Evolutionary conservation across 768 basidiomycete species (phyloP).

Genomic region (Suillus paluster): DNA sequence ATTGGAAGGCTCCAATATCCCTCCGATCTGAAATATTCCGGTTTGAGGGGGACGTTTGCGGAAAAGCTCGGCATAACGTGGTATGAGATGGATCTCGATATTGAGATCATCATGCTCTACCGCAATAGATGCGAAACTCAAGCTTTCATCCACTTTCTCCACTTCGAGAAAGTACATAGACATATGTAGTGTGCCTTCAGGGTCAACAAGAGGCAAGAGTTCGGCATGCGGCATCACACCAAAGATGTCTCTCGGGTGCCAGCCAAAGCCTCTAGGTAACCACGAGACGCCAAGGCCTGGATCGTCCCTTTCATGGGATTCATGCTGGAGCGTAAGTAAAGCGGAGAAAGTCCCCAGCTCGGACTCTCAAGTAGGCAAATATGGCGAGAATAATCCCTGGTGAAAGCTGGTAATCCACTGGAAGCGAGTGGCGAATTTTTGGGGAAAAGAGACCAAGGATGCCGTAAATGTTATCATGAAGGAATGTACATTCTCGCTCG

Average conservation of each 20-base stretch:
- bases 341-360: not conserved
- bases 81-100: not conserved
- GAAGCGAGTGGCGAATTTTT: not conserved
- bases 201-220: constrained; percentile 1
- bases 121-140: not conserved
- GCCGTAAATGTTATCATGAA: constrained; percentile 4
- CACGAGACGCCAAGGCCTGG: not conserved
- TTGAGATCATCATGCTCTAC: not conserved
- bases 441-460: not conserved
- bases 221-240: not conserved
- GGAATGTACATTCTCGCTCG: not conserved
- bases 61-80: not conserved
- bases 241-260: not conserved
- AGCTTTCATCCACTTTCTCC: not conserved
- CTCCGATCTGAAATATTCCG: not conserved
- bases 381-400: constrained; percentile 1
- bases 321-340: constrained; percentile 1
- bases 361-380: not conserved
- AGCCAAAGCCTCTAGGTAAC: not conserved
- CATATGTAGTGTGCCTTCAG: not conserved
- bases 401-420: constrained; percentile 1
- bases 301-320: not conserved
- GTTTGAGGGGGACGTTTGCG: not conserved
- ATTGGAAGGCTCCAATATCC: constrained; percentile 3
- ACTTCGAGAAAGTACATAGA: constrained; percentile 1